Base-by-base conservation (phyloP, 176 grass and related monocot genomes). In the Carex cristatella region DNA sequence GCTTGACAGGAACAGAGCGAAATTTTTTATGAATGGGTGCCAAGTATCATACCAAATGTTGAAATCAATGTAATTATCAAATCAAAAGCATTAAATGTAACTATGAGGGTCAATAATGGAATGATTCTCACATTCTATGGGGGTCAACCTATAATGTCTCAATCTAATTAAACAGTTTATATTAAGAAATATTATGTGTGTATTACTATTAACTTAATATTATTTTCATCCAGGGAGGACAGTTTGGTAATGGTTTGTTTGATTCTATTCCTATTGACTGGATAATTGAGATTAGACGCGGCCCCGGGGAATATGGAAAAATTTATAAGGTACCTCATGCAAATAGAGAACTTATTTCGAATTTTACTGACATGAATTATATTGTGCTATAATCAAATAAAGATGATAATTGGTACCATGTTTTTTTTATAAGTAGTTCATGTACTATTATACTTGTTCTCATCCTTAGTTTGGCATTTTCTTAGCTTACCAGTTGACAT, bases 261-360 rank as follows among this genome's bases (percentile, higher is more conserved):
- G 74, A 78, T 32, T 78, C 51, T 57, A 78, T 78, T 78, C 74
- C 74, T 32, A 7, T 2, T 30, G 74, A 23, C 13, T 78, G 74
- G 51, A 57, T 16, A 58, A 78, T 78, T 78, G 74, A 78, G 74
- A 78, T 78, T 78, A 78, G 74, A 78, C 6, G 48, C 13, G 48
- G 48, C 18, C 27, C 10, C 30, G 8, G 6, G 12, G 48, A 78
- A 57, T 18, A 32, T 33, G 51, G 74, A 16, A 78, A 57, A 78
- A 78, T 33, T 13, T 78, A 78, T 78, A 78, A 78, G 74, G 74
- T 78, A 76, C 40, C 27, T 44, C 19, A 72, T 68, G 69, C 69
- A 30, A 2, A 54, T 54, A 49, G 31, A 13, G 1, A 76, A 54
- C 23, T 54, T 76, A 27, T 63, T 28, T 63, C 46, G 7, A 23